A percentile compares a stretch with the other conserved stretches of the same genome.
Evolutionary conservation across 2,329 filamentous ascomycete genomes (phyloP).

Genomic region (Stagonosporopsis tanaceti): DNA sequence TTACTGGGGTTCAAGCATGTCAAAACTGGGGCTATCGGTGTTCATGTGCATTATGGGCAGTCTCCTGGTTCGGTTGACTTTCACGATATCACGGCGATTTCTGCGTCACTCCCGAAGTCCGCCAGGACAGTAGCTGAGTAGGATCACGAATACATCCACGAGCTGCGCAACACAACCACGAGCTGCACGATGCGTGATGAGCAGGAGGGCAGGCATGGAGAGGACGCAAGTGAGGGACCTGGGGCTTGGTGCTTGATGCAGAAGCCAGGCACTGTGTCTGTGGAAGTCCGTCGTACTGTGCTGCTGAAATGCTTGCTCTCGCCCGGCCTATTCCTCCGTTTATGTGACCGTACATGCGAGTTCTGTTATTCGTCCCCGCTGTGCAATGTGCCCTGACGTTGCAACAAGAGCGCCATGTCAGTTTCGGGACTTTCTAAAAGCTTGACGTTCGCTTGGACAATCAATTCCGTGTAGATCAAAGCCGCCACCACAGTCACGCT

Average conservation of each 20-base stretch:
- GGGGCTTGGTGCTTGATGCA: neutral
- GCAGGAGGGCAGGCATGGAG: neutral
- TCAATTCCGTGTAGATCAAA: neutral
- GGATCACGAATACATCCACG: constrained; percentile 46
- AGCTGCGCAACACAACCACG: constrained; percentile 30
- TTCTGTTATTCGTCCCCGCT: neutral
- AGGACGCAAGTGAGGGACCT: neutral
- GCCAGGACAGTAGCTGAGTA: constrained; percentile 46
- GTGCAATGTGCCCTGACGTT: neutral
- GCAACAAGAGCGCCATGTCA: neutral
- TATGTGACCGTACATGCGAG: neutral
- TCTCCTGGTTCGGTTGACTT: constrained; percentile 50
- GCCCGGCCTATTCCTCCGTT: neutral
- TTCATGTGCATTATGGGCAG: constrained; percentile 53
- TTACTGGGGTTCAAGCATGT: constrained; percentile 41
- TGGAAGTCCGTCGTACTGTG: neutral
- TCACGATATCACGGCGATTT: constrained; percentile 50
- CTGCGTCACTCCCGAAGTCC: constrained; percentile 43
- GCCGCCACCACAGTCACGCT: neutral
- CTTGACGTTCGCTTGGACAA: neutral
- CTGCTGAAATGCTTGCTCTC: neutral
- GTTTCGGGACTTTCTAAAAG: neutral
- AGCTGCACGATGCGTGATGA: constrained; percentile 14
- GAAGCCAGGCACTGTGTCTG: neutral
- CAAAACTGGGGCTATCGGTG: constrained; percentile 52